phyloP scores from a whole-genome alignment of 495 filamentous ascomycete species.

The Hypoxylon lienhwacheense region DNA sequence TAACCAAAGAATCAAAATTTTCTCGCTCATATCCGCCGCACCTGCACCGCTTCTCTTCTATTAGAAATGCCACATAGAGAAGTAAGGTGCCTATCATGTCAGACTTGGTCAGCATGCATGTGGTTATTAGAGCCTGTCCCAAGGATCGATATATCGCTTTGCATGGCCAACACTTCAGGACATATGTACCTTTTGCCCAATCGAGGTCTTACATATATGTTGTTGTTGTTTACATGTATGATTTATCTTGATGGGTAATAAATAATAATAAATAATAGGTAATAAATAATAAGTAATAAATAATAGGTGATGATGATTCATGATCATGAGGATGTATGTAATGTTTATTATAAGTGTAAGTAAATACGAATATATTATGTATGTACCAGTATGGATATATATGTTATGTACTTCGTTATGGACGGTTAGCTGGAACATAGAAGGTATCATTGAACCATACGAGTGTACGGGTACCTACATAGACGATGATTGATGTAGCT shows the following conservation, averaged over 20 bases:
- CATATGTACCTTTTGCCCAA: not conserved
- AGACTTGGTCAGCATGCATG: conserved; percentile 38
- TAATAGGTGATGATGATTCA: no score
- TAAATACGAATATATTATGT: not conserved
- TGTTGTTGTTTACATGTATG: no score
- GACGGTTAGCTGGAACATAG: not conserved
- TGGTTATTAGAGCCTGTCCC: conserved; percentile 28
- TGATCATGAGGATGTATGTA: no score
- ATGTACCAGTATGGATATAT: not conserved
- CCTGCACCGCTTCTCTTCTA: not conserved
- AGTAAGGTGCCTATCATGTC: conserved; percentile 30
- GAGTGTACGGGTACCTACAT: conserved; percentile 29
- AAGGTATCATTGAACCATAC: conserved; percentile 9
- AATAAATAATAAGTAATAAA: no score
- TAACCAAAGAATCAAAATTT: no score
- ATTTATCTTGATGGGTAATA: no score
- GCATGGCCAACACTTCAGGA: conserved; percentile 19
- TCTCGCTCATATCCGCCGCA: no score
- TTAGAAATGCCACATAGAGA: no score
- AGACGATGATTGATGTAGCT: no score
- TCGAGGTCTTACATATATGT: not conserved
- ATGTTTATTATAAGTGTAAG: no score
- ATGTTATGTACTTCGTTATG: not conserved
- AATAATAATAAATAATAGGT: no score
- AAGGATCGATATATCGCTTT: conserved; percentile 30